These are phyloP conservation scores for Pseudohalonectria lignicola DNA, from an alignment of 2,329 filamentous ascomycete genomes.

Conservation along the genomic window DNA sequence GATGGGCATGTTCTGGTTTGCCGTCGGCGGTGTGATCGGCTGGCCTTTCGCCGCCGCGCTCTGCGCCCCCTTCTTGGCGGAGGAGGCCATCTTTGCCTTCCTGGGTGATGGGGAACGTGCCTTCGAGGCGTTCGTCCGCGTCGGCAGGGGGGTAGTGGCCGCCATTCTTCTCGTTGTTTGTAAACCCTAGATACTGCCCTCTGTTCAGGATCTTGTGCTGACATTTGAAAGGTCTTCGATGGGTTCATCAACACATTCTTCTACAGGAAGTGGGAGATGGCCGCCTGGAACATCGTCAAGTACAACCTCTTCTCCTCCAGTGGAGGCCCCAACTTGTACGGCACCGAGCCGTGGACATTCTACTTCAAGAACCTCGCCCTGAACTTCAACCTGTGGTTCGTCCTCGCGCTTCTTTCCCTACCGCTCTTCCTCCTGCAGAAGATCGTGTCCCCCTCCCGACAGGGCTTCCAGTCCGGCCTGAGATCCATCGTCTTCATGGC, in stretches of 20 bases:
- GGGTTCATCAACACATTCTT: slow-evolving; percentile 69
- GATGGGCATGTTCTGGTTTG: slow-evolving; percentile 83
- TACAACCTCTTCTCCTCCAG: slow-evolving; percentile 87
- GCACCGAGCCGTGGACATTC: slow-evolving; percentile 93
- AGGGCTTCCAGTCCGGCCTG: slow-evolving; percentile 58
- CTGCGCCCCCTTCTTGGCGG: slow-evolving; percentile 66
- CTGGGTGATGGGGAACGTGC: slow-evolving; percentile 48
- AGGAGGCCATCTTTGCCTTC: slow-evolving; percentile 54
- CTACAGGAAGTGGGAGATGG: slow-evolving; percentile 66
- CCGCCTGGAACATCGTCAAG: slow-evolving; percentile 85
- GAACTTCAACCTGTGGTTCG: slow-evolving; percentile 94
- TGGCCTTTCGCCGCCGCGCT: slow-evolving; percentile 92
- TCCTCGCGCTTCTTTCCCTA: slow-evolving; percentile 62
- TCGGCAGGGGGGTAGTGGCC: slow-evolving; percentile 56
- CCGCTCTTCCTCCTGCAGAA: slow-evolving; percentile 71
- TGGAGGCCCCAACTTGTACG: slow-evolving; percentile 84
- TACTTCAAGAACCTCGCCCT: slow-evolving; percentile 84
- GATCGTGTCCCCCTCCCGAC: slow-evolving; percentile 45
- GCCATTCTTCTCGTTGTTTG: slow-evolving; percentile 27
- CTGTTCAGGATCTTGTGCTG: slow-evolving; percentile 13
- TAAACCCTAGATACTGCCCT: slow-evolving; percentile 4
- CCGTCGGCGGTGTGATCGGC: slow-evolving; percentile 71
- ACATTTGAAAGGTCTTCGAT: slow-evolving; percentile 48
- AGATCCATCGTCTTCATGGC: slow-evolving; percentile 67
- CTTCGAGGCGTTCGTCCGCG: slow-evolving; percentile 45